phyloP scores from a whole-genome alignment of 306 rosid genomes.

The Begonia fuchsioides region DNA sequence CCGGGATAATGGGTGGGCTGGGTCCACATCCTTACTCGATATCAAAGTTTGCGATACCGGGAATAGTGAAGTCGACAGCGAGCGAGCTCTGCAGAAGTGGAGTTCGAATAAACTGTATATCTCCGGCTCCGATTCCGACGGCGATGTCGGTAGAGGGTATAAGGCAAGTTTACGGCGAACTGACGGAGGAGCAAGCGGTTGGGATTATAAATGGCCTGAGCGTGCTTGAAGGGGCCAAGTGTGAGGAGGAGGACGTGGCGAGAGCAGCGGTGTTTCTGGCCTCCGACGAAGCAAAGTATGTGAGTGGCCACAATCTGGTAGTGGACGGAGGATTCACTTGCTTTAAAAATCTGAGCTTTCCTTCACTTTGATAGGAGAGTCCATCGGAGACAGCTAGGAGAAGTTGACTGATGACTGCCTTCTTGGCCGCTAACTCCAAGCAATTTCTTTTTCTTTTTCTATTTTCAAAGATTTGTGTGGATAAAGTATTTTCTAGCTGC shows the following conservation, averaged over 20 bases:
- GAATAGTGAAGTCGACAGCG: constrained; percentile 58
- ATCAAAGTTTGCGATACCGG: constrained; percentile 50
- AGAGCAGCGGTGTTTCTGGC: constrained; percentile 65
- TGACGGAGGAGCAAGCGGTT: constrained; percentile 22
- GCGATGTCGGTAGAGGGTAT: constrained; percentile 37
- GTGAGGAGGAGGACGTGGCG: constrained; percentile 72
- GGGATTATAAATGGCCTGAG: constrained; percentile 45
- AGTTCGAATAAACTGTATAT: constrained; percentile 66
- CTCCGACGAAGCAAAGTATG: constrained; percentile 69
- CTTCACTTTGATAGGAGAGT: constrained; percentile 9
- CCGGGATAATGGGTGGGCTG: constrained; percentile 69
- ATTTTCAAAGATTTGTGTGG: no score
- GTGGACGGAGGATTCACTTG: constrained; percentile 78
- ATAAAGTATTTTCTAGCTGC: no score
- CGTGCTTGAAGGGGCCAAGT: constrained; percentile 50
- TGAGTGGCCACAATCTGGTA: constrained; percentile 60
- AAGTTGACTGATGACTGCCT: no score
- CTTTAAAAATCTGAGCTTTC: constrained; percentile 39
- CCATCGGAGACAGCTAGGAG: no score
- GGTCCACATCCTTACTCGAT: constrained; percentile 71
- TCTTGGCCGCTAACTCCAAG: no score
- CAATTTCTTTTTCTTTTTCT: no score
- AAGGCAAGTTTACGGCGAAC: constrained; percentile 20
- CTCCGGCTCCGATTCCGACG: constrained; percentile 71
- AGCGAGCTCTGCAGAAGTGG: constrained; percentile 50